Evolutionary conservation across 768 basidiomycete genomes (phyloP), one percentile per base, ranked within the genome.

Genomic region (Leccinum rimulosum): DNA sequence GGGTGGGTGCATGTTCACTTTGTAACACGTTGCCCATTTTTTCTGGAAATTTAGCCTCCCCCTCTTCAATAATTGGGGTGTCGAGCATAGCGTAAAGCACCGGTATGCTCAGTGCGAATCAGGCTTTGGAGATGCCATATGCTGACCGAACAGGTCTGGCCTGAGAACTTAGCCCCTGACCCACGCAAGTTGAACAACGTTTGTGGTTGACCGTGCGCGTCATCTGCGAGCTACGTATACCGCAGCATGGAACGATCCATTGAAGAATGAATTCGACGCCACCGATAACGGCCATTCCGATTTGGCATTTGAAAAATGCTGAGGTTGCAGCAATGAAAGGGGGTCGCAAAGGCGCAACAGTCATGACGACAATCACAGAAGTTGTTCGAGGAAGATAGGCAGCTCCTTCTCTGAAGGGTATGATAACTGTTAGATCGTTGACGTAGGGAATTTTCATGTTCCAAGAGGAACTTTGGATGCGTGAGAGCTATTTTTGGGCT

Each of bases 301-400:
- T 59, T 58, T 53, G 47, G 55, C 50, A 65, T 69, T 67, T 70
- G 65, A 57, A 71, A 60, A 54, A 50, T 56, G 50, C 40, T 36
- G 57, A 57, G 56, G 49, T 45, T 56, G 55, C 40, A 19, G 33
- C 51, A 64, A 64, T 57, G 62, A 64, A 56, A 48, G n/a, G 54
- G 61, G 53, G 54, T 40, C 40, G 35, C 55, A 57, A 62, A 55
- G 60, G 58, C 50, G 30, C 50, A 51, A 51, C 50, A 59, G 50
- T 47, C 58, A 68, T 70, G 61, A 66, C 59, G 66, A 68, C 68
- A 36, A 54, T 69, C 64, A 69, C 60, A 69, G 69, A 68, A 70
- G 55, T 33, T 31, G 53, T 19, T 19, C 19, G 25, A 56, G 61
- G 52, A 63, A 30, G 59, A 58, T 48, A 56, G 9, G 50, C 31